These are phyloP conservation scores for Aspergillus ibericus DNA, from an alignment of 2,329 filamentous ascomycete genomes.

Conservation along the genomic window DNA sequence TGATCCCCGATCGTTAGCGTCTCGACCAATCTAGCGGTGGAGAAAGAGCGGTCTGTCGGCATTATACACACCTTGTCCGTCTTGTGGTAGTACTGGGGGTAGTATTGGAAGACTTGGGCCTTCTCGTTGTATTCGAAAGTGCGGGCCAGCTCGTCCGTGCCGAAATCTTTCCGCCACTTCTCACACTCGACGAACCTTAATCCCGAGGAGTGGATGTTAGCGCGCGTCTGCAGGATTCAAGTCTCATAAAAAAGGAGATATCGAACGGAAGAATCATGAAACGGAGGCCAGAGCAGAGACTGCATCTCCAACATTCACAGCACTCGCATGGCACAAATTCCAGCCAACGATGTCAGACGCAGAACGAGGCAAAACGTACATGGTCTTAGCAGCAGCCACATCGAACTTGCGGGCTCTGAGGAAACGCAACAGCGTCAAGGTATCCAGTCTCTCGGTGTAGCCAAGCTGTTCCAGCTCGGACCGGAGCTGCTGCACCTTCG, in stretches of 20 bases:
- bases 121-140: constrained; percentile 89
- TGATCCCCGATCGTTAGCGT: constrained; percentile 5
- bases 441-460: constrained; percentile 82
- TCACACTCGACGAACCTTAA: constrained; percentile 85
- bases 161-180: constrained; percentile 84
- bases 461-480: constrained; percentile 80
- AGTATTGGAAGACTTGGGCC: constrained; percentile 79
- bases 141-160: constrained; percentile 76
- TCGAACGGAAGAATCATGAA: neutral
- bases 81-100: constrained; percentile 99
- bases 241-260: neutral
- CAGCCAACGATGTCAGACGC: neutral
- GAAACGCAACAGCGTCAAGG: constrained; percentile 87
- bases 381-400: constrained; percentile 76
- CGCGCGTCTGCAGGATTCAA: neutral
- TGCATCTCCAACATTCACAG: neutral
- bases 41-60: neutral
- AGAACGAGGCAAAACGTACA: constrained; percentile 60
- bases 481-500: constrained; percentile 82
- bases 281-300: neutral
- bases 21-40: neutral
- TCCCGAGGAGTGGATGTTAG: constrained; percentile 3
- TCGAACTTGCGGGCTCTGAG: constrained; percentile 94
- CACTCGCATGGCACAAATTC: neutral
- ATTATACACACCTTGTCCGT: constrained; percentile 51